Evolutionary conservation across 2,329 filamentous ascomycete species (phyloP).

Genomic region (Neonectria punicea): DNA sequence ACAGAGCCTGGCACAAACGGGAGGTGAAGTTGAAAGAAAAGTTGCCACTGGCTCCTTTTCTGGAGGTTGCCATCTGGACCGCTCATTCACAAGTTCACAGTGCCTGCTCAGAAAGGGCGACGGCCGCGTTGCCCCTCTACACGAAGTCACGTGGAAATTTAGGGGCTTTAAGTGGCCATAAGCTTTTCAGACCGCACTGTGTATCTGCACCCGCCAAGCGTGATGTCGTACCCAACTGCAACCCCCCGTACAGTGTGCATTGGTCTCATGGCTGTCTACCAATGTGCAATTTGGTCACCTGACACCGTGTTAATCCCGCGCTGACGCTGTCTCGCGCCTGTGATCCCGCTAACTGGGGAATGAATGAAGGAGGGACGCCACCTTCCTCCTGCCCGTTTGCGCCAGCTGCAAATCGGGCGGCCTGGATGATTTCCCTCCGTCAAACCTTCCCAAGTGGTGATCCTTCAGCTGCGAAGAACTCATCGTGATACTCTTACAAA

Average conservation of each 20-base stretch:
- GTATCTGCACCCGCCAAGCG: not conserved
- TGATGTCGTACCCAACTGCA: not conserved
- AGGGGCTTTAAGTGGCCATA: constrained; percentile 27
- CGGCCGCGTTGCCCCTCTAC: constrained; percentile 44
- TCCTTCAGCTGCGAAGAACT: not conserved
- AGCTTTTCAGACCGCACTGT: constrained; percentile 19
- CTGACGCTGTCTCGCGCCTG: constrained; percentile 25
- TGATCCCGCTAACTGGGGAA: constrained; percentile 32
- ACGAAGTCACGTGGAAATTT: constrained; percentile 47
- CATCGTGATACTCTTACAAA: not conserved
- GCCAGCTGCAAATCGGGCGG: constrained; percentile 28
- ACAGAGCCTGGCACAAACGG: constrained; percentile 11
- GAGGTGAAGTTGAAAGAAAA: constrained; percentile 29
- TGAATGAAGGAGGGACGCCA: constrained; percentile 33
- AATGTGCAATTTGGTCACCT: constrained; percentile 39
- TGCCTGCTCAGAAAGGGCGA: constrained; percentile 24
- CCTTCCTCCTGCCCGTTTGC: constrained; percentile 32
- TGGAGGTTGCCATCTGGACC: constrained; percentile 28
- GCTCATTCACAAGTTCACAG: constrained; percentile 47
- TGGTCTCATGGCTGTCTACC: not conserved
- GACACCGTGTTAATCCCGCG: constrained; percentile 49
- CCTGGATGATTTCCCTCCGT: constrained; percentile 14
- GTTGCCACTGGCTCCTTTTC: constrained; percentile 44
- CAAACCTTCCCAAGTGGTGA: not conserved
- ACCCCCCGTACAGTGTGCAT: constrained; percentile 19